These are phyloP conservation scores for Diplogelasinospora grovesii DNA, from an alignment of 495 filamentous ascomycete species.

Conservation along the genomic window DNA sequence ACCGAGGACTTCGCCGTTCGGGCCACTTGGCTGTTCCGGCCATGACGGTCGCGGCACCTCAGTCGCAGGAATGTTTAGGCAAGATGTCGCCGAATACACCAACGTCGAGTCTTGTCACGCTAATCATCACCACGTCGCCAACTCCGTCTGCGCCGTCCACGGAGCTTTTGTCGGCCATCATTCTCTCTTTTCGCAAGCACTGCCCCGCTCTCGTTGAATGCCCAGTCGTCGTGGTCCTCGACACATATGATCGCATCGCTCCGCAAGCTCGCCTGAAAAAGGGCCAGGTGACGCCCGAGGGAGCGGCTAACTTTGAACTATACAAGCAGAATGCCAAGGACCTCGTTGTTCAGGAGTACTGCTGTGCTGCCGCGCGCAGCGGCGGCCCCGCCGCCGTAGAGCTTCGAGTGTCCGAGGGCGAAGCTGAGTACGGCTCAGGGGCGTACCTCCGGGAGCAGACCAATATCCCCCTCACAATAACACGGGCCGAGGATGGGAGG, in stretches of 20 bases:
- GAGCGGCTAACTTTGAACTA: constrained; percentile 25
- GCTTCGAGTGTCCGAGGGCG: constrained; percentile 10
- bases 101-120: constrained; percentile 26
- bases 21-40: background rate
- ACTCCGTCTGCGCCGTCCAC: constrained; percentile 42
- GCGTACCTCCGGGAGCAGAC: constrained; percentile 25
- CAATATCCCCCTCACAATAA: constrained; percentile 27
- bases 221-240: constrained; percentile 36
- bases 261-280: constrained; percentile 35
- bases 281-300: constrained; percentile 36
- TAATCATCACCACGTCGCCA: constrained; percentile 44
- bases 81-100: constrained; percentile 10
- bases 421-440: constrained; percentile 37
- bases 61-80: too few relatives aligned
- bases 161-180: constrained; percentile 32
- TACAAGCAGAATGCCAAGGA: constrained; percentile 38
- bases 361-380: too few relatives aligned
- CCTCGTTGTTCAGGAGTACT: constrained; percentile 28
- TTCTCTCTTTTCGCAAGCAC: constrained; percentile 31
- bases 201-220: constrained; percentile 28
- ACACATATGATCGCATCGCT: constrained; percentile 38
- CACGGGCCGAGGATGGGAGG: constrained; percentile 24
- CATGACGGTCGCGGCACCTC: background rate
- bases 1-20: background rate
- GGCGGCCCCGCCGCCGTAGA: background rate